Conservation (phyloP, 257 asterid genomes). For the Jacaranda copaia region DNA sequence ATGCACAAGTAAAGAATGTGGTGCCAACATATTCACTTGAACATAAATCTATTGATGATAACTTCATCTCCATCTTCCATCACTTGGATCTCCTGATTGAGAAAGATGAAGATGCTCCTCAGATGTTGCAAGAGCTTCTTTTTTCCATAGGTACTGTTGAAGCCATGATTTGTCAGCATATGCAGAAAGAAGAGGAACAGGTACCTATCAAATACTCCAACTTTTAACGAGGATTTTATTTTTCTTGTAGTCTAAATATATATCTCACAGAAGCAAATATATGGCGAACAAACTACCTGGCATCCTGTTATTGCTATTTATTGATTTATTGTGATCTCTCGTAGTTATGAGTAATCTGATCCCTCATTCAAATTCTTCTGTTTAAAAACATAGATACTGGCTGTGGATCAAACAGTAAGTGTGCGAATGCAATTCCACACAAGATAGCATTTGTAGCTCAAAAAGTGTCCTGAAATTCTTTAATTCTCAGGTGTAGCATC, state of each 20-base stretch:
- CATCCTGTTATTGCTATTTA: not conserved
- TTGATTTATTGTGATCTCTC: slow-evolving; percentile 17
- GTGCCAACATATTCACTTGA: slow-evolving; percentile 68
- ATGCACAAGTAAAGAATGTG: slow-evolving; percentile 71
- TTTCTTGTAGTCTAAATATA: not conserved
- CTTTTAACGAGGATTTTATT: not conserved
- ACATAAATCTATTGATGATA: slow-evolving; percentile 67
- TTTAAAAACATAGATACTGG: not conserved
- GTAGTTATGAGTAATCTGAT: not conserved
- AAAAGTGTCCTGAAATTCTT: not conserved
- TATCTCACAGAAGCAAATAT: slow-evolving; percentile 12
- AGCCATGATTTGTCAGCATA: slow-evolving; percentile 73
- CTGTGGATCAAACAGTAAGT: slow-evolving; percentile 11
- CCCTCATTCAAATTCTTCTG: not conserved
- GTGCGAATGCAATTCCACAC: not conserved
- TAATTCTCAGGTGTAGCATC: slow-evolving; percentile 12
- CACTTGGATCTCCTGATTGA: slow-evolving; percentile 63
- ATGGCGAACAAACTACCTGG: not conserved
- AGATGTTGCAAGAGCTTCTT: slow-evolving; percentile 63
- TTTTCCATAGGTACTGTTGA: slow-evolving; percentile 64
- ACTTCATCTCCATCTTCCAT: slow-evolving; percentile 54
- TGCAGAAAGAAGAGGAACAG: slow-evolving; percentile 93
- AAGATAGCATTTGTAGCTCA: slow-evolving; percentile 3
- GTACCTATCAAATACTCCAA: slow-evolving; percentile 42
- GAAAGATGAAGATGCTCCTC: slow-evolving; percentile 47